These are phyloP conservation scores for Aspergillus ochraceus DNA, from an alignment of 2,329 filamentous ascomycete species.

Conservation along the genomic window DNA sequence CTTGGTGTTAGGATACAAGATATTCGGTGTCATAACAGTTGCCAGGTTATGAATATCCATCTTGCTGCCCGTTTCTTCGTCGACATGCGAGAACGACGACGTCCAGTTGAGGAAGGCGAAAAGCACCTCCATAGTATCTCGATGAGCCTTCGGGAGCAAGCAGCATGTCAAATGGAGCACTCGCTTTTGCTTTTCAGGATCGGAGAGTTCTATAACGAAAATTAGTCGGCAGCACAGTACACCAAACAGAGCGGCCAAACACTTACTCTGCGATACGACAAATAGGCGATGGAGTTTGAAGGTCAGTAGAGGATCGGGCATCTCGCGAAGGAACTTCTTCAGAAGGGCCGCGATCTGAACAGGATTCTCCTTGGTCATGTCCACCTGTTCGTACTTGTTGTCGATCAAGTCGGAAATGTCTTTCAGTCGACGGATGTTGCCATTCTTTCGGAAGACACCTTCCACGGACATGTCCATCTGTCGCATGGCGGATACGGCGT, in stretches of 20 bases:
- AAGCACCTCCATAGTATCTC: conserved; percentile 90
- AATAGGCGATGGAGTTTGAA: conserved; percentile 92
- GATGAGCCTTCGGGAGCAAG: conserved; percentile 84
- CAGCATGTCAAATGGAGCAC: conserved; percentile 90
- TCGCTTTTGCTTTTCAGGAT: conserved; percentile 77
- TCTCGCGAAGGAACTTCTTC: conserved; percentile 91
- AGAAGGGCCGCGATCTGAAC: conserved; percentile 91
- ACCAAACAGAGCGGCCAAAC: conserved; percentile 18
- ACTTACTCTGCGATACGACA: conserved; percentile 77
- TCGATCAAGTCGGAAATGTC: conserved; percentile 87
- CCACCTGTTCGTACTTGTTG: conserved; percentile 78
- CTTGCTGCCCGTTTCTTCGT: conserved; percentile 95
- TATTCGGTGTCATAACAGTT: conserved; percentile 95
- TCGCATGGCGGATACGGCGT: conserved; percentile 89
- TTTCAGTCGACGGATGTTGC: conserved; percentile 91
- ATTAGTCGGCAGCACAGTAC: not conserved
- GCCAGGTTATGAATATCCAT: conserved; percentile 98
- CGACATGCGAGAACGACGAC: conserved; percentile 93
- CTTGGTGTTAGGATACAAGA: conserved; percentile 73
- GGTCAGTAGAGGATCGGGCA: conserved; percentile 91
- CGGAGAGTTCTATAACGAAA: conserved; percentile 63
- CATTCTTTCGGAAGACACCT: conserved; percentile 98
- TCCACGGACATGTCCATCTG: conserved; percentile 99
- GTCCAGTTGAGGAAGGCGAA: conserved; percentile 98
- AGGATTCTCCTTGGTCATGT: conserved; percentile 83